Evolutionary conservation across 768 basidiomycete genomes (phyloP).

Genomic region (Boletus coccyginus): DNA sequence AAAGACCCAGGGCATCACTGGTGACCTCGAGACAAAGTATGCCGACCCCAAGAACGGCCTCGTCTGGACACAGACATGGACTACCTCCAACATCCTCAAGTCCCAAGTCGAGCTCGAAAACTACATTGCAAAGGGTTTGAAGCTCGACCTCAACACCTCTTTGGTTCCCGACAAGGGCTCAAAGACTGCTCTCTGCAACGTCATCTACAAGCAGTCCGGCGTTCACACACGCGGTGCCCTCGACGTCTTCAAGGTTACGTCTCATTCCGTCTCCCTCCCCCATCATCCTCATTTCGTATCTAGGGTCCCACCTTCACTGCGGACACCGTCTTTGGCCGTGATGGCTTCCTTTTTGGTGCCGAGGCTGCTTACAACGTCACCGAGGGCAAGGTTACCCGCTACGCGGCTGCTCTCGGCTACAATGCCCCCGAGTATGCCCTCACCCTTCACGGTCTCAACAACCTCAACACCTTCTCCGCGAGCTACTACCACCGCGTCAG

Average conservation of each 20-base stretch:
- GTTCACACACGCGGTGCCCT: slow-evolving; percentile 88
- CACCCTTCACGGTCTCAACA: slow-evolving; percentile 92
- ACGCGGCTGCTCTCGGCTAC: slow-evolving; percentile 90
- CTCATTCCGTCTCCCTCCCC: neutral
- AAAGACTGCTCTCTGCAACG: slow-evolving; percentile 81
- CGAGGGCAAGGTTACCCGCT: slow-evolving; percentile 87
- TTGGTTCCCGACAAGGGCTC: slow-evolving; percentile 83
- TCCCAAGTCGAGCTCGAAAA: slow-evolving; percentile 94
- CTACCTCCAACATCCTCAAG: slow-evolving; percentile 89
- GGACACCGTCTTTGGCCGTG: slow-evolving; percentile 92
- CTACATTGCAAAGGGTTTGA: slow-evolving; percentile 95
- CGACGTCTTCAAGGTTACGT: slow-evolving; percentile 88
- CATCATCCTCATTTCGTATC: neutral
- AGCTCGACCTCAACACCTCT: slow-evolving; percentile 83
- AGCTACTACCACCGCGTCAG: slow-evolving; percentile 98
- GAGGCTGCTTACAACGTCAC: slow-evolving; percentile 97
- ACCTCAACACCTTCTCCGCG: slow-evolving; percentile 89
- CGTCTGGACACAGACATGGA: slow-evolving; percentile 94
- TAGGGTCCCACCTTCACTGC: slow-evolving; percentile 97
- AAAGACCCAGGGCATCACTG: slow-evolving; percentile 70
- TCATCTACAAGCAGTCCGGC: slow-evolving; percentile 94
- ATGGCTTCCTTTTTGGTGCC: slow-evolving; percentile 95
- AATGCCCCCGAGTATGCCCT: slow-evolving; percentile 95
- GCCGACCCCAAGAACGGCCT: slow-evolving; percentile 88
- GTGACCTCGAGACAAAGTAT: slow-evolving; percentile 96